These are phyloP conservation scores for Euphrasia arctica DNA, from an alignment of 305 asterid genomes.

Conservation along the genomic window DNA sequence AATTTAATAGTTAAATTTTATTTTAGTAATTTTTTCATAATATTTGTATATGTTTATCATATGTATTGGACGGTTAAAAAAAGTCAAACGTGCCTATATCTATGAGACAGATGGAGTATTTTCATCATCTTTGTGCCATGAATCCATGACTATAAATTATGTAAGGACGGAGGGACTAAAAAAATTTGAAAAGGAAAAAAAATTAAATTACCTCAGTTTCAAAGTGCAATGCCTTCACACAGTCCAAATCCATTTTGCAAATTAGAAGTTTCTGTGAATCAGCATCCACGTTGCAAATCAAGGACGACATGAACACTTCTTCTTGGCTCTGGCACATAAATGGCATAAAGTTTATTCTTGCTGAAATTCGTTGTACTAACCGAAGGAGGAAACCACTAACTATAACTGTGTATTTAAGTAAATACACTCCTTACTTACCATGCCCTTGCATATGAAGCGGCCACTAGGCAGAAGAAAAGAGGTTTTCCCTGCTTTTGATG, in stretches of 20 bases:
- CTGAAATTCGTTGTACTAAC: neutral
- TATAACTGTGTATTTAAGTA: constrained; percentile 18
- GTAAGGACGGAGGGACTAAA: neutral
- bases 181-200: neutral
- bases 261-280: constrained; percentile 78
- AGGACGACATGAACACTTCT: constrained; percentile 81
- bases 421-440: constrained; percentile 67
- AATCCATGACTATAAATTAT: no score
- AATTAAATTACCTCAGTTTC: constrained; percentile 68
- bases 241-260: constrained; percentile 93
- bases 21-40: no score
- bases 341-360: constrained; percentile 18
- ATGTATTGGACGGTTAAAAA: no score
- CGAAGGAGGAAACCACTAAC: constrained; percentile 5
- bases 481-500: constrained; percentile 91
- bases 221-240: constrained; percentile 74
- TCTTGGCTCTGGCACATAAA: constrained; percentile 59
- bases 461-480: constrained; percentile 86
- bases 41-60: no score
- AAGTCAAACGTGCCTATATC: no score
- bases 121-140: no score
- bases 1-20: no score
- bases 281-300: constrained; percentile 78
- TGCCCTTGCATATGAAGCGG: constrained; percentile 80
- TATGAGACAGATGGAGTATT: no score